Evolutionary conservation across 257 asterid species (phyloP).

Genomic region (Nicotiana obtusifolia): DNA sequence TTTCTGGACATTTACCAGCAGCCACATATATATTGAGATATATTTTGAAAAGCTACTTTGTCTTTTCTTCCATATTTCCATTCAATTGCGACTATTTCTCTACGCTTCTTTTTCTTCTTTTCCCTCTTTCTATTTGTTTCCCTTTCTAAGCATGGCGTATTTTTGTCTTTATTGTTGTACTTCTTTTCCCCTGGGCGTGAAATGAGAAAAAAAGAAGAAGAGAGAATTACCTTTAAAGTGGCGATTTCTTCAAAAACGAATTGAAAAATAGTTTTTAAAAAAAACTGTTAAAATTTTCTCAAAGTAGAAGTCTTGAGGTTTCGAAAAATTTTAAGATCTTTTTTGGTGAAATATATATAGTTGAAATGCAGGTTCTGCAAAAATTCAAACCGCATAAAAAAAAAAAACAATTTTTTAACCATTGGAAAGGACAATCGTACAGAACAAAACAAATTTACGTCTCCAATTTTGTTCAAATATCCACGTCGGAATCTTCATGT

Average conservation of each 20-base stretch:
- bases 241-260: not conserved
- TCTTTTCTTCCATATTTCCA: not conserved
- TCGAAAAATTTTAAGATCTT: no score
- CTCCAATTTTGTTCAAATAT: not conserved
- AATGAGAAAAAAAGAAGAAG: not conserved
- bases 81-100: not conserved
- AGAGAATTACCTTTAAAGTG: not conserved
- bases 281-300: not conserved
- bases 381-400: no score
- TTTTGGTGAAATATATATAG: no score
- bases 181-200: not conserved
- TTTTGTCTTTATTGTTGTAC: not conserved
- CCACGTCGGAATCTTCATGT: not conserved
- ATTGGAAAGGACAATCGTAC: not conserved
- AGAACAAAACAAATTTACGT: not conserved
- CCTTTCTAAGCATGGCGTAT: not conserved
- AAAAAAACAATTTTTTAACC: no score
- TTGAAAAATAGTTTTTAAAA: no score
- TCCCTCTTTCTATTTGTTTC: not conserved
- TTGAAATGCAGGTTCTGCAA: not conserved
- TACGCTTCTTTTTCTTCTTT: not conserved
- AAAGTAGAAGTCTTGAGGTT: not conserved
- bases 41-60: not conserved
- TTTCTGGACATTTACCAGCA: not conserved
- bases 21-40: not conserved